A percentile compares a stretch with the other conserved stretches of the same genome.
phyloP scores from a whole-genome alignment of 768 basidiomycete species.

The Tulasnella sp. region DNA sequence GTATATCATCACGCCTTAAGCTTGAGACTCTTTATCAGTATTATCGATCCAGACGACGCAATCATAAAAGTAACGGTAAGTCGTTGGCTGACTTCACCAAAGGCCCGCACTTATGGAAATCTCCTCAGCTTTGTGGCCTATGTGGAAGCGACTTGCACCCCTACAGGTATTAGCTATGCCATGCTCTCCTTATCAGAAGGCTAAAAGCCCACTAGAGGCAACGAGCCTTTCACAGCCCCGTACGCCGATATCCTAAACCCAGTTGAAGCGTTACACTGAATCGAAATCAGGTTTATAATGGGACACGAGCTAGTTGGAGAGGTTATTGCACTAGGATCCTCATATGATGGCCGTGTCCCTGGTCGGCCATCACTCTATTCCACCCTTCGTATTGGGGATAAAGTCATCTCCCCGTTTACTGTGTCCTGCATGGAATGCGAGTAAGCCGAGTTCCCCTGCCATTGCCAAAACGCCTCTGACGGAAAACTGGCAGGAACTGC shows the following conservation, averaged over 20 bases:
- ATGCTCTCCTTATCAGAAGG: background rate
- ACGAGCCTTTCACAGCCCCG: conserved; percentile 16
- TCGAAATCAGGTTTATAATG: conserved; percentile 44
- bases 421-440: conserved; percentile 80
- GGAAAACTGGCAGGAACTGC: conserved; percentile 45
- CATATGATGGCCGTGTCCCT: conserved; percentile 37
- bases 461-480: background rate
- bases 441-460: conserved; percentile 37
- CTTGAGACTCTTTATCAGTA: conserved; percentile 34
- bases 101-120: too few relatives aligned
- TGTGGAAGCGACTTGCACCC: conserved; percentile 46
- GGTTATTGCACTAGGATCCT: conserved; percentile 57
- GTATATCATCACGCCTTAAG: background rate
- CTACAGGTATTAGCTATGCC: conserved; percentile 53
- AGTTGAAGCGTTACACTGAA: background rate
- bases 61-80: conserved; percentile 65
- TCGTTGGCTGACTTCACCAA: background rate
- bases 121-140: conserved; percentile 27
- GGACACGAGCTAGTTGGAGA: conserved; percentile 77
- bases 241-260: conserved; percentile 5
- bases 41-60: conserved; percentile 66
- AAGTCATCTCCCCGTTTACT: conserved; percentile 73
- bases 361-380: conserved; percentile 58
- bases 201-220: conserved; percentile 1
- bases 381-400: conserved; percentile 59